Conservation (phyloP, 2,329 filamentous ascomycete species). For the Colletotrichum scovillei region DNA sequence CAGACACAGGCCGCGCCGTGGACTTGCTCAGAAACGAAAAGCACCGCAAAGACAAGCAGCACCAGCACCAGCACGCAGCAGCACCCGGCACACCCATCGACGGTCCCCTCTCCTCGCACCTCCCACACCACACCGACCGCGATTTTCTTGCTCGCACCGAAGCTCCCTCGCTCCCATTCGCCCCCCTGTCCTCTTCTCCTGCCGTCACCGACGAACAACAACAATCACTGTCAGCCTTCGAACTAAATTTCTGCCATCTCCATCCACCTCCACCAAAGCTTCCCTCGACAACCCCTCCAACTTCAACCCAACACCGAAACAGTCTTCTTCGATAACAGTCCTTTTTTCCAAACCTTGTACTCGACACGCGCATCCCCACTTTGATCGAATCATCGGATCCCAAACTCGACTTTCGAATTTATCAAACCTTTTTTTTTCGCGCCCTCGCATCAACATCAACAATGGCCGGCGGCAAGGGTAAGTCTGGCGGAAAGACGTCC, state of each 20-base stretch:
- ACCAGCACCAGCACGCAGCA: conserved; percentile 8
- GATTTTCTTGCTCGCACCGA: conserved; percentile 7
- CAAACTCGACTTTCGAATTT: background rate
- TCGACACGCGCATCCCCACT: conserved; percentile 33
- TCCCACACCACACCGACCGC: conserved; percentile 17
- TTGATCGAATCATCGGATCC: conserved; percentile 24
- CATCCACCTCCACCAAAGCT: conserved; percentile 36
- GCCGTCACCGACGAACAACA: conserved; percentile 36
- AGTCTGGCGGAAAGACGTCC: conserved; percentile 89
- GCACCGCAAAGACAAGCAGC: conserved; percentile 1
- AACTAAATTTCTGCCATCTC: conserved; percentile 37
- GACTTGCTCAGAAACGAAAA: conserved; percentile 16
- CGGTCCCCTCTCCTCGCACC: background rate
- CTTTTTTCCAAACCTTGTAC: conserved; percentile 5
- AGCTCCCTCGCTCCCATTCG: conserved; percentile 33
- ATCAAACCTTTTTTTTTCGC: conserved; percentile 13
- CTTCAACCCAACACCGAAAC: conserved; percentile 23
- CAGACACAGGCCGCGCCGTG: background rate
- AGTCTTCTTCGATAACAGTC: conserved; percentile 8
- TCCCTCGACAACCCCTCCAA: conserved; percentile 34
- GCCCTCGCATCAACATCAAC: conserved; percentile 41
- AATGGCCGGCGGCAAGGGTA: conserved; percentile 92
- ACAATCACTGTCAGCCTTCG: conserved; percentile 31
- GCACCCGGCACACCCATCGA: background rate
- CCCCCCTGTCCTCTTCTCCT: conserved; percentile 28